Percentiles rank a stretch among this genome's conserved stretches.
phyloP scores from a whole-genome alignment of 331 rosid species.

The Prunus yedoensis region DNA sequence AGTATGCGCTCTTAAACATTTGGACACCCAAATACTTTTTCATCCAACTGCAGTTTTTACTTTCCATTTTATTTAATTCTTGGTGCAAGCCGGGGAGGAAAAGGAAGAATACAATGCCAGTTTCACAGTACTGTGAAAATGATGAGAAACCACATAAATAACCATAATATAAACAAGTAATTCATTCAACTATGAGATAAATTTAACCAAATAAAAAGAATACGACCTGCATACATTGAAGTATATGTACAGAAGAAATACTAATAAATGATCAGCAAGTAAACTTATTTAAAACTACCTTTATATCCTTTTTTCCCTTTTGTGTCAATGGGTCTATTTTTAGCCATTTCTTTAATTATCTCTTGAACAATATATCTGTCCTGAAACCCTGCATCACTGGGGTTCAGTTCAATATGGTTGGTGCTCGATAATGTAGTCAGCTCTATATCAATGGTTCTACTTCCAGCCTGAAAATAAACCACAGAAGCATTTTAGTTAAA shows the following conservation, averaged over 20 bases:
- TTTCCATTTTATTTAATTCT: neutral
- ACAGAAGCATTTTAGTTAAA: conserved; percentile 4
- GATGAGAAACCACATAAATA: neutral
- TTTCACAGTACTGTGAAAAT: neutral
- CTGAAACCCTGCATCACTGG: too few species aligned
- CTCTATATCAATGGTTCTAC: too few species aligned
- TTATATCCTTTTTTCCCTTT: conserved; percentile 85
- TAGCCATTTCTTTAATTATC: too few species aligned
- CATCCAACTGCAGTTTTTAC: neutral
- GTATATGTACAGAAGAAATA: neutral
- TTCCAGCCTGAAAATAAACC: conserved; percentile 41
- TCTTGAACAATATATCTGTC: too few species aligned
- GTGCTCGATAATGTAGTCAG: too few species aligned
- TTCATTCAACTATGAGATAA: too few species aligned
- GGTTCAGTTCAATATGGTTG: too few species aligned
- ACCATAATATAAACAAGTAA: neutral
- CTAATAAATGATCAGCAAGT: neutral
- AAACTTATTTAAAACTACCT: conserved; percentile 38
- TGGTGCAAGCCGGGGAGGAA: neutral
- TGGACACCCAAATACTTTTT: neutral
- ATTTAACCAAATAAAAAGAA: too few species aligned
- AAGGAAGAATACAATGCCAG: neutral
- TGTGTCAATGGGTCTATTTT: conserved; percentile 77
- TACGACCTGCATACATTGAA: neutral
- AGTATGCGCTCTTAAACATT: neutral